A percentile compares a stretch with the other conserved stretches of the same genome.
Conservation (phyloP, 2,329 filamentous ascomycete genomes). For the Endothia cerciana region DNA sequence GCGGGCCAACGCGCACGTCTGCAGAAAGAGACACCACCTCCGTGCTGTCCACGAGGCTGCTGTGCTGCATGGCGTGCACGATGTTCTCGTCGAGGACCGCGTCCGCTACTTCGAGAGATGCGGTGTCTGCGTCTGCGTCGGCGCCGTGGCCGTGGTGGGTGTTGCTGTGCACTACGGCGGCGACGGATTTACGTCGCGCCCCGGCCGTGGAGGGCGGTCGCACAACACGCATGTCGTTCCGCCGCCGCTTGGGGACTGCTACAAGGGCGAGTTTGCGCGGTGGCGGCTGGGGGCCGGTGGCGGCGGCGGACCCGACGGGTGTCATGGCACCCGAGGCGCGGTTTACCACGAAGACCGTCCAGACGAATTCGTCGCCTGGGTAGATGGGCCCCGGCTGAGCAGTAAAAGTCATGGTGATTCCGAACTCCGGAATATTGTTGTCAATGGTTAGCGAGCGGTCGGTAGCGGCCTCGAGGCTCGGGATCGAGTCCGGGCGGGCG, state of each 20-base stretch:
- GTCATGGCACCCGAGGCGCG: constrained; percentile 53
- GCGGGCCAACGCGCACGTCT: constrained; percentile 72
- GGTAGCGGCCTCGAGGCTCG: constrained; percentile 59
- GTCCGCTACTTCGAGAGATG: constrained; percentile 53
- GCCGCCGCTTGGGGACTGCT: constrained; percentile 66
- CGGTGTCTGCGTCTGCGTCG: constrained; percentile 27
- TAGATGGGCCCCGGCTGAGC: constrained; percentile 60
- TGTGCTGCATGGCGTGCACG: constrained; percentile 72
- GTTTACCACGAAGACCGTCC: constrained; percentile 78
- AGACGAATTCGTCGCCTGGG: constrained; percentile 70
- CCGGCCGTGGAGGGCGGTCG: constrained; percentile 60
- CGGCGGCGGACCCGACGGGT: constrained; percentile 20
- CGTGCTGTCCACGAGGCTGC: constrained; percentile 63
- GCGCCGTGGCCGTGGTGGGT: constrained; percentile 25
- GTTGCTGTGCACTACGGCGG: constrained; percentile 12
- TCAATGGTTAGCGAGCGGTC: constrained; percentile 43
- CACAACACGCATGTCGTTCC: constrained; percentile 57
- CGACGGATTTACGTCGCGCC: constrained; percentile 36
- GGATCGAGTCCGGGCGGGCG: constrained; percentile 63
- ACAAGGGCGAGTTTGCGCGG: constrained; percentile 70
- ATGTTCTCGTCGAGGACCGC: constrained; percentile 74
- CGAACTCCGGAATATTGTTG: constrained; percentile 60
- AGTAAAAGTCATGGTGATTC: constrained; percentile 76
- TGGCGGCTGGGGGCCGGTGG: constrained; percentile 43
- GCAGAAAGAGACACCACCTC: constrained; percentile 77